Conservation (phyloP, 1,284 basidiomycete species). For the Pseudozyma thailandica region DNA sequence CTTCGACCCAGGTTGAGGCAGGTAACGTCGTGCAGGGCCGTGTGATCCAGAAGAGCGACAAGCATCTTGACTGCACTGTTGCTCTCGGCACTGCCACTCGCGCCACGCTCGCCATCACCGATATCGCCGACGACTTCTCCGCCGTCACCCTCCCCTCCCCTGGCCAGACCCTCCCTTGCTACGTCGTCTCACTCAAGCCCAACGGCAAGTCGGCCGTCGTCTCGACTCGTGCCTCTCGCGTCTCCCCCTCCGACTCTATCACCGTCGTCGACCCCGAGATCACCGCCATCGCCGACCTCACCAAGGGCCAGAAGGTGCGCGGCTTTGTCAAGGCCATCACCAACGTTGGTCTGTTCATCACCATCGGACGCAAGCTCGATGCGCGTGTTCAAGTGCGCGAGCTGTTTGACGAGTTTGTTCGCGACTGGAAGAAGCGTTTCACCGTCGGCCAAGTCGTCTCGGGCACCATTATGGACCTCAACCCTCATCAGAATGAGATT, state of each 20-base stretch:
- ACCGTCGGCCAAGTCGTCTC: slow-evolving; percentile 83
- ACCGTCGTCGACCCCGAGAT: slow-evolving; percentile 70
- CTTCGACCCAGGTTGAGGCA: slow-evolving; percentile 26
- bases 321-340: slow-evolving; percentile 90
- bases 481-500: slow-evolving; percentile 78
- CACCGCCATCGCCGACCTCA: slow-evolving; percentile 71
- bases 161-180: slow-evolving; percentile 77
- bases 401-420: slow-evolving; percentile 79
- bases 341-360: slow-evolving; percentile 86
- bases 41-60: slow-evolving; percentile 39
- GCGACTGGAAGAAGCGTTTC: slow-evolving; percentile 92
- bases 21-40: slow-evolving; percentile 42
- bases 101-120: slow-evolving; percentile 71
- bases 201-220: slow-evolving; percentile 36
- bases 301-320: slow-evolving; percentile 76
- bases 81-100: slow-evolving; percentile 41
- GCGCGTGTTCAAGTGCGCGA: slow-evolving; percentile 94
- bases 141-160: slow-evolving; percentile 74
- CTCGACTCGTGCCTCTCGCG: slow-evolving; percentile 40
- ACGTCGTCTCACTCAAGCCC: slow-evolving; percentile 76
- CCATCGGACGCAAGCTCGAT: slow-evolving; percentile 81
- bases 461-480: slow-evolving; percentile 81
- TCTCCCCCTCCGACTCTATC: slow-evolving; percentile 18
- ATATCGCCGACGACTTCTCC: slow-evolving; percentile 80
- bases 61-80: slow-evolving; percentile 49